Base-by-base conservation (phyloP, 768 basidiomycete genomes). In the Clitopilus passeckerianus region DNA sequence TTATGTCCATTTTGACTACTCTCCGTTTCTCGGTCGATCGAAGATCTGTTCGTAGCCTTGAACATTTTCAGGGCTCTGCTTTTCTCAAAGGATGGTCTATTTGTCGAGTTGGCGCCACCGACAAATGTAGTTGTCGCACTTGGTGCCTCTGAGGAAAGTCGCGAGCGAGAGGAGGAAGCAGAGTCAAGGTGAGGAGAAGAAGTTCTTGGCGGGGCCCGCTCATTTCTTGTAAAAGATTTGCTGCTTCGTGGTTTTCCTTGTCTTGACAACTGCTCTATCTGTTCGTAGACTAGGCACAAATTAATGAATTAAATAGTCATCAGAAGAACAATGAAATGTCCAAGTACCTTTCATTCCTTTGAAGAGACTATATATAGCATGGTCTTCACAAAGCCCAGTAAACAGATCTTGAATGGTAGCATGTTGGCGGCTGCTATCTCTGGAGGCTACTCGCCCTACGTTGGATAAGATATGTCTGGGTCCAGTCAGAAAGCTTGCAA, bases 331-430 rank as follows among this genome's bases (percentile, higher is more conserved):
- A 59, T 41, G 59, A 61, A 65, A 50, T 50, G 22, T 53, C 53
- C 58, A 72, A 80, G 63, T 63, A 92, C 95, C 90, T 77, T 90
- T 84, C 90, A 95, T 91, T 22, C 82, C 79, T 73, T 86, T 91
- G 75, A 95, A 95, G 60, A 91, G 80, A 24, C 82, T 83, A 74
- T 93, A 97, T 53, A 96, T 83, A 53, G 86, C 79, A 64, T 91
- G 87, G 72, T 97, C 95, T 73, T 97, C 95, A 61, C 92, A 94
- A 15, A 97, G 78, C 0, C 93, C 93, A 16, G 86, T 80, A 70
- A 93, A 95, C 50, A 98, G 75, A 71, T 97, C 94, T 60, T 91
- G 86, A 8, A 84, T 78, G 9, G 85, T 87, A 22, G 94, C 95
- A 22, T 75, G 77, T 3, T 87, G 81, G 54, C 89, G 84, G 66